Evolutionary conservation across 148 eudicot genomes (phyloP), one percentile per base, ranked within the genome.

Genomic region (Cornus florida): DNA sequence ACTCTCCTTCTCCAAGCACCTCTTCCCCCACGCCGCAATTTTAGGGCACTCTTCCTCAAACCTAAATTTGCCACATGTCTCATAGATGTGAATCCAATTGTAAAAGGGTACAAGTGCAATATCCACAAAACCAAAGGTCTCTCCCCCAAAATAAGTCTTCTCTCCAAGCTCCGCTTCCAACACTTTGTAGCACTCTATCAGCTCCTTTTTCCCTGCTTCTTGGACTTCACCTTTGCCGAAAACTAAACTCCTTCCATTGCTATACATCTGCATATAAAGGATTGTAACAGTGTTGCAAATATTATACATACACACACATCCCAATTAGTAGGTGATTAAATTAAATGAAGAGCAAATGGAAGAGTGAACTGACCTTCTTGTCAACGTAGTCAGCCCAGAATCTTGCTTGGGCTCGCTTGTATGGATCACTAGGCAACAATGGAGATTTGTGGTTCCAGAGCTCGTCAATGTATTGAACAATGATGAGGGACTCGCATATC

Each of bases 331-430:
- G 35, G 35, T 33, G 35, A 33, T n/a, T n/a, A n/a, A n/a, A n/a
- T 33, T 33, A 33, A 33, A 33, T 33, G 35, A 33, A 3, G 3
- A 33, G 3, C 1, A 33, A 33, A 33, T 33, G 35, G 35, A 33
- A 33, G 35, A 33, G 20, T 11, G 23, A 46, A 72, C 67, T 10
- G 13, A 78, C 84, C 81, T 69, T 78, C 68, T 82, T 82, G 81
- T 78, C 84, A 24, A 82, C 46, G 31, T 32, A 78, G 67, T 82
- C 84, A 38, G 84, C 84, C 84, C 84, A 82, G 59, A 82, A 82
- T 33, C 81, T 67, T 2, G 81, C 79, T 53, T 59, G 75, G 31
- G 80, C 72, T 67, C 80, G 77, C 31, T 53, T 9, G 70, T 81
- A 70, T 59, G 83, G 83, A 60, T 81, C 83, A 41, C 69, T 56